Percentiles rank a stretch among this genome's conserved stretches.
These are phyloP conservation scores for Coniochaeta sp. DNA, from an alignment of 2,329 filamentous ascomycete genomes.

Conservation along the genomic window DNA sequence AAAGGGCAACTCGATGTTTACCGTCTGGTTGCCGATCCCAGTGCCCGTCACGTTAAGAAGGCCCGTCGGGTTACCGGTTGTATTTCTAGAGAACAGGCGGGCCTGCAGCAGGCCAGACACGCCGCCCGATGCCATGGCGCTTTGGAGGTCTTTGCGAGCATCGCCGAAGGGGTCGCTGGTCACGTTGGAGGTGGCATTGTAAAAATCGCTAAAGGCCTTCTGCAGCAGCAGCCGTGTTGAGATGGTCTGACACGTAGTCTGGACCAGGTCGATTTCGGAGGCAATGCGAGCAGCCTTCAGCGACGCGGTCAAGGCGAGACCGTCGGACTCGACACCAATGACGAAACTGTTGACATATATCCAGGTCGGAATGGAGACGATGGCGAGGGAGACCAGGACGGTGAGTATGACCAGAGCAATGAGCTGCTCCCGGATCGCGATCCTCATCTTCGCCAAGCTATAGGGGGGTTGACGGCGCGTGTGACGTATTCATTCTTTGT, in stretches of 20 bases:
- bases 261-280: slow-evolving; percentile 70
- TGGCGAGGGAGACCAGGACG: slow-evolving; percentile 65
- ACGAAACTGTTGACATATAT: slow-evolving; percentile 50
- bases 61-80: slow-evolving; percentile 45
- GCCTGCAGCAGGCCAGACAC: slow-evolving; percentile 59
- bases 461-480: slow-evolving; percentile 11
- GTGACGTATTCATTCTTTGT: not conserved
- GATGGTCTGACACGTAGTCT: slow-evolving; percentile 66
- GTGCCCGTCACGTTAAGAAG: slow-evolving; percentile 58
- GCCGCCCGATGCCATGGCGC: slow-evolving; percentile 57
- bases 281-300: slow-evolving; percentile 79
- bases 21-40: slow-evolving; percentile 31
- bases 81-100: slow-evolving; percentile 64
- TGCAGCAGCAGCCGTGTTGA: slow-evolving; percentile 59
- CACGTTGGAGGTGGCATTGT: slow-evolving; percentile 44
- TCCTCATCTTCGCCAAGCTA: slow-evolving; percentile 56
- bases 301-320: slow-evolving; percentile 71
- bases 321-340: slow-evolving; percentile 43
- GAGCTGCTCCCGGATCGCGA: slow-evolving; percentile 84
- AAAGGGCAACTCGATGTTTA: slow-evolving; percentile 56
- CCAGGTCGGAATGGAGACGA: slow-evolving; percentile 73
- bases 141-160: slow-evolving; percentile 59
- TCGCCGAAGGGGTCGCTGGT: slow-evolving; percentile 47
- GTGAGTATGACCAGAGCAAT: slow-evolving; percentile 70
- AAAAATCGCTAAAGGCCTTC: slow-evolving; percentile 42